phyloP scores from a whole-genome alignment of 108 stramenopile genomes.

The Cyclotella choctawhatcheeana region DNA sequence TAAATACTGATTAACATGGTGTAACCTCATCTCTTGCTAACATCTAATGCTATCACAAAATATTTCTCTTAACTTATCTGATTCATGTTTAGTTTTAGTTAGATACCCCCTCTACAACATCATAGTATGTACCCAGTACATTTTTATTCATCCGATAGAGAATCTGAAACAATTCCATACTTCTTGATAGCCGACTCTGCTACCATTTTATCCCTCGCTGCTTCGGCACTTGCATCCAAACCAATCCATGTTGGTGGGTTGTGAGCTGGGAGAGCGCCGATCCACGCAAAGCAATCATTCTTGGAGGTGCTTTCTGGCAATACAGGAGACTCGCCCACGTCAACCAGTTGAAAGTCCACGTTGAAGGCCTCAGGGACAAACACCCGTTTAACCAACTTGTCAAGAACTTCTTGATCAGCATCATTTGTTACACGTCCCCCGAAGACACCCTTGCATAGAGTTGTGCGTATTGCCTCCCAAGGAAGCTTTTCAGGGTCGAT shows the following conservation, averaged over 20 bases:
- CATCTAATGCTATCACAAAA: too few species aligned
- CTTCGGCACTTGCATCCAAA: constrained; percentile 71
- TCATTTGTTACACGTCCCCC: constrained; percentile 78
- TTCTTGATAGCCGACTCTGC: constrained; percentile 68
- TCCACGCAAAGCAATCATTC: constrained; percentile 79
- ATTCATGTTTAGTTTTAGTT: too few species aligned
- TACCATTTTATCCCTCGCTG: constrained; percentile 60
- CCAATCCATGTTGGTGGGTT: constrained; percentile 90
- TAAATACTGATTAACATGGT: too few species aligned
- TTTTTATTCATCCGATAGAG: constrained; percentile 39
- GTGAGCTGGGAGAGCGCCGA: constrained; percentile 64
- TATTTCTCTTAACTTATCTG: too few species aligned
- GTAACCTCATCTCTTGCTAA: too few species aligned
- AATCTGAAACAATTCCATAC: constrained; percentile 42
- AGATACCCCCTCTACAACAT: too few species aligned
- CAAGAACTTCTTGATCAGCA: constrained; percentile 71
- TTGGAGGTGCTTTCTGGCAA: constrained; percentile 78
- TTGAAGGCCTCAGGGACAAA: constrained; percentile 73
- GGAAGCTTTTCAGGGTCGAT: constrained; percentile 84
- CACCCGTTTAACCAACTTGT: constrained; percentile 59
- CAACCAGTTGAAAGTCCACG: constrained; percentile 78
- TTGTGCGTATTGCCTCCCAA: constrained; percentile 88
- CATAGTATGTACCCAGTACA: too few species aligned
- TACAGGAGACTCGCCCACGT: constrained; percentile 54
- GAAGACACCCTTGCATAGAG: constrained; percentile 79